phyloP scores from a whole-genome alignment of 768 basidiomycete genomes.

The Podaxis sp. region DNA sequence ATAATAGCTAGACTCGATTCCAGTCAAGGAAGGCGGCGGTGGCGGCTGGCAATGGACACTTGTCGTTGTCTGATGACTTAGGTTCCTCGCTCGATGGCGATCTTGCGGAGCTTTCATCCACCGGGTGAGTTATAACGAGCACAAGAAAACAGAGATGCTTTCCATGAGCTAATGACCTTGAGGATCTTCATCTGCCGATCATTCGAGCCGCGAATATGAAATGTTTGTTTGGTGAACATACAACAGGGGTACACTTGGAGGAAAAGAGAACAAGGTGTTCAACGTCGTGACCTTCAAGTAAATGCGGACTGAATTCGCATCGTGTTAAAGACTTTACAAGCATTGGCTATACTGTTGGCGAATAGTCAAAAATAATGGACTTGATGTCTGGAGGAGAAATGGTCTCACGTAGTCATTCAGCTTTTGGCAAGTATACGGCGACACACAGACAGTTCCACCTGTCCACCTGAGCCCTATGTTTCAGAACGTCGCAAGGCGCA shows the following conservation, averaged over 20 bases:
- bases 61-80: neutral
- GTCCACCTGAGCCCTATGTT: slow-evolving; percentile 6
- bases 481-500: neutral
- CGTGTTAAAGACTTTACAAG: neutral
- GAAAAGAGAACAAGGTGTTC: no score
- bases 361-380: neutral
- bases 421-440: slow-evolving; percentile 23
- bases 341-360: slow-evolving; percentile 9
- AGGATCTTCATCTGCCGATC: no score
- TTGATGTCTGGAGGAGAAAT: neutral
- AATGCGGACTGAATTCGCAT: no score
- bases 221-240: no score
- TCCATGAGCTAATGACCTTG: no score
- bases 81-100: neutral
- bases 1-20: neutral
- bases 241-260: no score
- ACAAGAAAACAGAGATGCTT: no score
- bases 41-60: neutral
- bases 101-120: neutral
- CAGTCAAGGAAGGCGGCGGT: neutral
- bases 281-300: no score
- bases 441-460: slow-evolving; percentile 21
- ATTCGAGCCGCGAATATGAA: no score
- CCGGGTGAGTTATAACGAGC: neutral
- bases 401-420: slow-evolving; percentile 23